Conservation (phyloP, 169 alveolate genomes). For the Cryptosporidium baileyi region DNA sequence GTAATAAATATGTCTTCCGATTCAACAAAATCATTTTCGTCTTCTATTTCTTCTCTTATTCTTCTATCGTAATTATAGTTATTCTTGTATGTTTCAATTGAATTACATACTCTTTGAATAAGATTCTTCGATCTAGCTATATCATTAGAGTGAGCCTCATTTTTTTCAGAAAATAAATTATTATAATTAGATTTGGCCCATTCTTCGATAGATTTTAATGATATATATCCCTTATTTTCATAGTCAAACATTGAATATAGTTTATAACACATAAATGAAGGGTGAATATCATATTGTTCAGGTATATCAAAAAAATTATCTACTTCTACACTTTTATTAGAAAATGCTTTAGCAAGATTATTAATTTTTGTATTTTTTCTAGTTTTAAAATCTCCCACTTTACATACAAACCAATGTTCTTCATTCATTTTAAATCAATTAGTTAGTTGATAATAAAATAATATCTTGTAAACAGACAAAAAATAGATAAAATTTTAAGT, state of each 20-base stretch:
- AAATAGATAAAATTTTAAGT: too few relatives aligned
- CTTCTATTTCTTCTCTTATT: neutral
- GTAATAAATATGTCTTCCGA: neutral
- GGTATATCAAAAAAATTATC: constrained; percentile 29
- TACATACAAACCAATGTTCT: constrained; percentile 30
- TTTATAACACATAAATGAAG: constrained; percentile 17
- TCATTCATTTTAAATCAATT: constrained; percentile 17
- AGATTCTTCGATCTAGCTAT: neutral
- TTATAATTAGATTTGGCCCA: constrained; percentile 7
- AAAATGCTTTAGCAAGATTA: neutral
- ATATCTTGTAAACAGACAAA: too few relatives aligned
- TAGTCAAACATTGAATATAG: constrained; percentile 40
- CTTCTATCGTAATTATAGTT: neutral
- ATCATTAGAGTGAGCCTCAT: neutral
- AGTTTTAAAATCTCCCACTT: neutral
- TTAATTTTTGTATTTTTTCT: constrained; percentile 18
- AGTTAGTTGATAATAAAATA: too few relatives aligned
- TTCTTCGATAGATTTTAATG: constrained; percentile 21
- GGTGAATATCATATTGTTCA: neutral
- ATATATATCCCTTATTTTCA: constrained; percentile 24
- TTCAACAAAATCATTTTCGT: neutral
- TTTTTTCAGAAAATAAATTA: neutral
- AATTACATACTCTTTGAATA: constrained; percentile 19
- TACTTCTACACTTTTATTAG: neutral
- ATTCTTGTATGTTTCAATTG: constrained; percentile 42